Evolutionary conservation across 495 filamentous ascomycete genomes (phyloP).

Genomic region (Xylaria grammica): DNA sequence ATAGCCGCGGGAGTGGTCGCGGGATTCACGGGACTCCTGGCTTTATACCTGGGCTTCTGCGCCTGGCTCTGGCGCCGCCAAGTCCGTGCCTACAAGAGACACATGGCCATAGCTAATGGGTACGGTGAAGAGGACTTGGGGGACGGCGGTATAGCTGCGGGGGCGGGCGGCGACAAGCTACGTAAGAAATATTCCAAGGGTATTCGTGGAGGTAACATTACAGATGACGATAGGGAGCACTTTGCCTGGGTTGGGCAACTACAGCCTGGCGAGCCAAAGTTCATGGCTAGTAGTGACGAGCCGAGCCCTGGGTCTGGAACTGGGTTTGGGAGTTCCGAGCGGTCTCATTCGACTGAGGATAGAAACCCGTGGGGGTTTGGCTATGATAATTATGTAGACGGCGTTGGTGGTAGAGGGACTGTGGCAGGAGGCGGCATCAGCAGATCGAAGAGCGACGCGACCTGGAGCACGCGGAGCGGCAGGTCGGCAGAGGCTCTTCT

Average conservation of each 20-base stretch:
- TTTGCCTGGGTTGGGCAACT: slow-evolving; percentile 39
- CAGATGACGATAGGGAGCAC: slow-evolving; percentile 26
- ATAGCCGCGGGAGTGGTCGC: slow-evolving; percentile 70
- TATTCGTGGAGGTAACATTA: slow-evolving; percentile 24
- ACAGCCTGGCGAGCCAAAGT: slow-evolving; percentile 41
- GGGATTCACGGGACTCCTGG: slow-evolving; percentile 61
- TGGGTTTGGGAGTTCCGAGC: slow-evolving; percentile 17
- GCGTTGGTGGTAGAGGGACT: slow-evolving; percentile 9
- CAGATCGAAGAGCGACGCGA: slow-evolving; percentile 42
- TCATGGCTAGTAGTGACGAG: slow-evolving; percentile 33
- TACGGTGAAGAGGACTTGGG: slow-evolving; percentile 30
- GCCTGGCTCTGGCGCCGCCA: slow-evolving; percentile 71
- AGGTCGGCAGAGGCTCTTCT: slow-evolving; percentile 60
- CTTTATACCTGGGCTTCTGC: slow-evolving; percentile 71
- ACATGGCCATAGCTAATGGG: slow-evolving; percentile 62
- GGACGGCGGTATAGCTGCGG: slow-evolving; percentile 23
- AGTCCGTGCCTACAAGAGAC: slow-evolving; percentile 63
- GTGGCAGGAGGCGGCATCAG: slow-evolving; percentile 16
- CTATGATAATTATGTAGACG: slow-evolving; percentile 4
- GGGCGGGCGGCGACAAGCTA: slow-evolving; percentile 34
- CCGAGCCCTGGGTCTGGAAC: slow-evolving; percentile 31
- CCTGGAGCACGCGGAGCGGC: slow-evolving; percentile 40
- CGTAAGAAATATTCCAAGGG: slow-evolving; percentile 30
- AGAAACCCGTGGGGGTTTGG: slow-evolving; percentile 25
- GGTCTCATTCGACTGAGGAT: slow-evolving; percentile 29